These are phyloP conservation scores for Gynochthodes officinalis DNA, from an alignment of 257 asterid genomes.

Conservation along the genomic window DNA sequence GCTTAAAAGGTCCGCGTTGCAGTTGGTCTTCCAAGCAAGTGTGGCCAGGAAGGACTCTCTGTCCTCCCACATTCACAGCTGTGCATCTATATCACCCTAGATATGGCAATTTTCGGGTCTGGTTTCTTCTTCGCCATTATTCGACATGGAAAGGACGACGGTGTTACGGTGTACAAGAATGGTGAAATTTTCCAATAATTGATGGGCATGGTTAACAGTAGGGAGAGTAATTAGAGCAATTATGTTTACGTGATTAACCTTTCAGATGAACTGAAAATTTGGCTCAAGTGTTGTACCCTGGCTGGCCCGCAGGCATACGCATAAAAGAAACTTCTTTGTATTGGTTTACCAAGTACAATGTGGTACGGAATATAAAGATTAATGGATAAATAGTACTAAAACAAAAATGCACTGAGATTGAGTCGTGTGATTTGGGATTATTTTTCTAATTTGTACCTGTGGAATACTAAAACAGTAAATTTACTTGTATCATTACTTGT, in stretches of 20 bases:
- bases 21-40: neutral
- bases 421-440: too few species aligned
- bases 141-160: neutral
- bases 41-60: neutral
- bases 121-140: neutral
- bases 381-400: neutral
- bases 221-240: neutral
- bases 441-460: too few species aligned
- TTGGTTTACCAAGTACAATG: neutral
- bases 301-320: neutral
- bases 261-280: neutral
- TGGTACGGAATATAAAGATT: too few species aligned
- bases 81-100: neutral
- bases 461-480: too few species aligned
- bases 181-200: neutral
- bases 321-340: neutral
- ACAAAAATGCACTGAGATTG: neutral
- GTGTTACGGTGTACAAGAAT: neutral
- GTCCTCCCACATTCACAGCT: neutral
- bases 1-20: neutral
- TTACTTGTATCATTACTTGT: too few species aligned
- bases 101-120: too few species aligned
- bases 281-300: neutral
- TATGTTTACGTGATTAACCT: neutral
- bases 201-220: neutral